Evolutionary conservation across 1,139 yeast species (phyloP).

Genomic region (Taphrina sp.): DNA sequence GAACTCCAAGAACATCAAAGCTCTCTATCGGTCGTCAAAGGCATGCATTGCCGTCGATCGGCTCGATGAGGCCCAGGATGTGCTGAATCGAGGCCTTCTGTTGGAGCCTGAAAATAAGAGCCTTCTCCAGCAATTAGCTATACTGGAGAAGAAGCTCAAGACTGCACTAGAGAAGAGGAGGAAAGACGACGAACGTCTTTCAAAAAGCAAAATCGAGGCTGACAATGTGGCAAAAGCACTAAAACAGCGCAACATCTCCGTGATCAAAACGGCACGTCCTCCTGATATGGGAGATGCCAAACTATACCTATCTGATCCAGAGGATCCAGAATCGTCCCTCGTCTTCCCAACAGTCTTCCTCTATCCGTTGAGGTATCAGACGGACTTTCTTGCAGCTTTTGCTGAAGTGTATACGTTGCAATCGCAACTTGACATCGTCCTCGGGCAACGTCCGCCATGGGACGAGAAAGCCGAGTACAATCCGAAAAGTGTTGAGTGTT

Average conservation of each 20-base stretch:
- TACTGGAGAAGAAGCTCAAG: conserved; percentile 39
- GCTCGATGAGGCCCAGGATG: conserved; percentile 68
- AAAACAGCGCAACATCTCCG: conserved; percentile 11
- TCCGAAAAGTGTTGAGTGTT: conserved; percentile 63
- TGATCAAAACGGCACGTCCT: conserved; percentile 32
- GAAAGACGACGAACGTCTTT: conserved; percentile 42
- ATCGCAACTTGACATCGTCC: conserved; percentile 47
- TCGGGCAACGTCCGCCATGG: conserved; percentile 70
- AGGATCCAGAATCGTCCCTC: conserved; percentile 74
- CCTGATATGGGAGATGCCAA: conserved; percentile 40
- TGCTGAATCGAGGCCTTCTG: conserved; percentile 61
- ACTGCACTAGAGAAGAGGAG: conserved; percentile 42
- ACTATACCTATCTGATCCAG: conserved; percentile 62
- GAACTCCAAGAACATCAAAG: conserved; percentile 74
- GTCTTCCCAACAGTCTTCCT: conserved; percentile 75
- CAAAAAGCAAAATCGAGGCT: conserved; percentile 41
- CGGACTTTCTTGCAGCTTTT: conserved; percentile 73
- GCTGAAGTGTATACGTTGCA: conserved; percentile 63
- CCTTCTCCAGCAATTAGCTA: conserved; percentile 41
- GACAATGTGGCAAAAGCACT: conserved; percentile 23
- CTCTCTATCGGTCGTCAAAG: conserved; percentile 77
- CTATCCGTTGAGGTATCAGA: conserved; percentile 81
- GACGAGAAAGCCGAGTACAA: conserved; percentile 59
- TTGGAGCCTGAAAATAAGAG: conserved; percentile 56
- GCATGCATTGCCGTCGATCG: conserved; percentile 71